phyloP scores from a whole-genome alignment of 202 grass and related monocot genomes.

The Schoenoplectus tabernaemontani region DNA sequence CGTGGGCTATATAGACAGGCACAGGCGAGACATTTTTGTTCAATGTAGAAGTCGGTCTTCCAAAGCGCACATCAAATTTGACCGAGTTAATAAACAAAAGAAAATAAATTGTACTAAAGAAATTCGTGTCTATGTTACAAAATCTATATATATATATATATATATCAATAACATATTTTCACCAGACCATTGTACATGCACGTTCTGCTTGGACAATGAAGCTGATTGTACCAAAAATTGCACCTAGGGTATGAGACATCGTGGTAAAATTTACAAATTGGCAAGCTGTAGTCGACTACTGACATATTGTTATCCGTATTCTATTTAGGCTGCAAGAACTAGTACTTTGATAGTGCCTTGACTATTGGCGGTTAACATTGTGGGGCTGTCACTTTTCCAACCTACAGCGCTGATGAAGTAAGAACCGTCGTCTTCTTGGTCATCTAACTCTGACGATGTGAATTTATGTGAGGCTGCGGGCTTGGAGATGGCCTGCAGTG shows the following conservation, averaged over 20 bases:
- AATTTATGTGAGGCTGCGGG: slow-evolving; percentile 81
- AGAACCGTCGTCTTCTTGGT: slow-evolving; percentile 75
- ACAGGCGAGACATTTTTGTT: no score
- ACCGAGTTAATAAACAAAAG: not conserved
- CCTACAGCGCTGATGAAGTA: slow-evolving; percentile 97
- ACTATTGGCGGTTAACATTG: slow-evolving; percentile 95
- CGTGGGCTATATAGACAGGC: no score
- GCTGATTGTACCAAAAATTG: slow-evolving; percentile 26
- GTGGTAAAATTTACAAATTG: slow-evolving; percentile 20
- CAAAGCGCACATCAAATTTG: not conserved
- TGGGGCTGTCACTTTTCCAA: slow-evolving; percentile 98
- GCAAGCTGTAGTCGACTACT: not conserved
- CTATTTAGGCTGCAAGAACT: slow-evolving; percentile 73
- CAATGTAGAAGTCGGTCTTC: no score
- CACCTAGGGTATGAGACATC: not conserved
- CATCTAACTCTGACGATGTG: slow-evolving; percentile 62
- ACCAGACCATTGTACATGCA: not conserved
- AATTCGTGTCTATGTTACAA: not conserved
- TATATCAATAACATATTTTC: slow-evolving; percentile 5
- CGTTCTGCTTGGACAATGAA: slow-evolving; percentile 14
- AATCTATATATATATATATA: not conserved
- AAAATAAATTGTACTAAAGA: not conserved
- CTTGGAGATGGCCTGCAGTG: slow-evolving; percentile 79
- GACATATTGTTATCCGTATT: not conserved
- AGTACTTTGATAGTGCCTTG: slow-evolving; percentile 98